Conservation (phyloP, 2,329 filamentous ascomycete genomes). For the Lachnellula arida region DNA sequence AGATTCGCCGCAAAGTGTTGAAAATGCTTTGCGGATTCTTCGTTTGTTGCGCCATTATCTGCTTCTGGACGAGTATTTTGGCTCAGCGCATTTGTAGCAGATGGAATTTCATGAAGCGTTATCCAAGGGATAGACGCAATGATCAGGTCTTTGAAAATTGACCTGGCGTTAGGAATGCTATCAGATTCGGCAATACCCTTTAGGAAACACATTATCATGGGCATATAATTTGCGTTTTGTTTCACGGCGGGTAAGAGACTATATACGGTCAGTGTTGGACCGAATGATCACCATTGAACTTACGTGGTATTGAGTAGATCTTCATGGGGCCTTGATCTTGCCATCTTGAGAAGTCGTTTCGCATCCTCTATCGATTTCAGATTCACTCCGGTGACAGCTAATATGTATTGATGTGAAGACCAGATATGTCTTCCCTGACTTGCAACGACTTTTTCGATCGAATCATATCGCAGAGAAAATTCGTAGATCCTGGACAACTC, state of each 20-base stretch:
- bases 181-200: not conserved
- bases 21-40: not conserved
- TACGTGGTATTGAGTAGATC: not conserved
- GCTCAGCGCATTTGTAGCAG: not conserved
- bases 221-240: not conserved
- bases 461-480: not conserved
- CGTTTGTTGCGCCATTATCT: not conserved
- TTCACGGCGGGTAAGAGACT: not conserved
- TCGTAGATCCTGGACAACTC: not conserved
- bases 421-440: not conserved
- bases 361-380: not conserved
- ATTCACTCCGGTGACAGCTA: not conserved
- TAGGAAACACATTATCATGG: not conserved
- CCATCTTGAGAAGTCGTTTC: not conserved
- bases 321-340: not conserved
- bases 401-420: not conserved
- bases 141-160: not conserved
- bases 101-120: not conserved
- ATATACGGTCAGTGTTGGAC: not conserved
- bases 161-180: not conserved
- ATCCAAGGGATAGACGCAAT: not conserved
- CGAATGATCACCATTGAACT: not conserved
- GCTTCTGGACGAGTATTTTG: not conserved
- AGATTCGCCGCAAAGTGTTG: not conserved
- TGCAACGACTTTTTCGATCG: not conserved